These are phyloP conservation scores for Lentinula guzmanii DNA, from an alignment of 768 basidiomycete genomes.

Conservation along the genomic window DNA sequence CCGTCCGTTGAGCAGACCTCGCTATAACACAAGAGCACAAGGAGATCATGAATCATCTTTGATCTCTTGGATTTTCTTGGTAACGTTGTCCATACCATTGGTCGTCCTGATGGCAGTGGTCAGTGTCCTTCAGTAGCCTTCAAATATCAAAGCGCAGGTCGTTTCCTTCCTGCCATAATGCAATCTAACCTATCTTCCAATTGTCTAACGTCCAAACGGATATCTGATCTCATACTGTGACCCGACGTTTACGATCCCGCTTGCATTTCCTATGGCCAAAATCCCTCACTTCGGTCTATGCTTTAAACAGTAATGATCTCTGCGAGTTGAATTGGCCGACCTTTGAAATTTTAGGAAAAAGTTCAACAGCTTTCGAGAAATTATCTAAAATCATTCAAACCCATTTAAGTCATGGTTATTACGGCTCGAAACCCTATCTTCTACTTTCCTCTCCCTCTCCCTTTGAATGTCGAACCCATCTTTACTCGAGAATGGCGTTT, in stretches of 20 bases:
- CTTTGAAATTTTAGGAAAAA: not conserved
- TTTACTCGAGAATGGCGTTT: constrained; percentile 19
- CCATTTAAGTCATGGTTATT: not conserved
- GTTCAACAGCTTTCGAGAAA: not conserved
- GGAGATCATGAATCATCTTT: no score
- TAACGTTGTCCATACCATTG: no score
- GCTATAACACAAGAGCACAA: no score
- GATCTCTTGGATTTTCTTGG: no score
- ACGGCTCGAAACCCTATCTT: not conserved
- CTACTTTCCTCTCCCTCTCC: not conserved
- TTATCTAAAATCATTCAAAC: not conserved
- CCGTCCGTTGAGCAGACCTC: no score
- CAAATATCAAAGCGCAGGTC: no score
- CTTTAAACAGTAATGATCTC: not conserved
- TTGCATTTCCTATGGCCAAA: constrained; percentile 25
- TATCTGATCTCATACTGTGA: not conserved
- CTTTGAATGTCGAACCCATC: constrained; percentile 14
- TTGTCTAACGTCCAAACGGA: not conserved
- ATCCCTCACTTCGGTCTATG: constrained; percentile 22
- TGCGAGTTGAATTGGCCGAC: constrained; percentile 17
- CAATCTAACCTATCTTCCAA: no score
- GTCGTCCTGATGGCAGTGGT: no score
- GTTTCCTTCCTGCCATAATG: no score
- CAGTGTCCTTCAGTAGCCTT: no score
- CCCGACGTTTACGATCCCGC: not conserved